Base-by-base conservation (phyloP, 2,329 filamentous ascomycete genomes). In the Neopestalotiopsis clavispora region DNA sequence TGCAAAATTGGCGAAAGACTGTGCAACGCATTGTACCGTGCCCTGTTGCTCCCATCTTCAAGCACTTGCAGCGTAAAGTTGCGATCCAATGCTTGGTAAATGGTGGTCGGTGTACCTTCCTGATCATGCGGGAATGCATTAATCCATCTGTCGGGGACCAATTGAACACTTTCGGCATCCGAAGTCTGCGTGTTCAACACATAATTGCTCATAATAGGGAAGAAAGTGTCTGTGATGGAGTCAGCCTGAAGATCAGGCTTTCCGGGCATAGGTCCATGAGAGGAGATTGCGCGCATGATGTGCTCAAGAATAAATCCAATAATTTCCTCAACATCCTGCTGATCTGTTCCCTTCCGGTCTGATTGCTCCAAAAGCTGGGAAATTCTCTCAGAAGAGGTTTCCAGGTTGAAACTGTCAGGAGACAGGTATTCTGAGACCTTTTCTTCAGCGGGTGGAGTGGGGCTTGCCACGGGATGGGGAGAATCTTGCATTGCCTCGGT, bases 261-360 rank as follows among this genome's bases (percentile, higher is more conserved):
- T 6, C 86, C 81, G 68, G 83, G 79, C 69, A 93, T 89, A 42
- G 88, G 83, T 3, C 86, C 87, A n/a, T 86, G 87, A 5, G 94
- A 88, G 68, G 87, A 90, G 76, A 98, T 95, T 2, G 95, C 95
- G 66, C 93, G 94, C 75, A 96, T 93, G n/a, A 98, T 85, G 65
- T 96, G 92, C 76, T 95, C 94, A 69, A 98, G 89, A 32, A 97
- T 93, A 75, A 95, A 96, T 69, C 94, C 94, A 83, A 98, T 95
- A 60, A 98, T 95, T 80, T 99, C 96, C 13, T 94, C 94, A 4
- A 98, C 95, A 80, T 99, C 96, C 81, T 99, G 95, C 77, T 99
- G 96, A 42, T 94, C 85, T 0, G 86, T 88, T 2, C 86, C 86
- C 10, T 84, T 84, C 40, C 75, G 83, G 71, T 82, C 76, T 81